Base-by-base conservation (phyloP, 2,329 filamentous ascomycete species). In the Paecilomyces formosus region DNA sequence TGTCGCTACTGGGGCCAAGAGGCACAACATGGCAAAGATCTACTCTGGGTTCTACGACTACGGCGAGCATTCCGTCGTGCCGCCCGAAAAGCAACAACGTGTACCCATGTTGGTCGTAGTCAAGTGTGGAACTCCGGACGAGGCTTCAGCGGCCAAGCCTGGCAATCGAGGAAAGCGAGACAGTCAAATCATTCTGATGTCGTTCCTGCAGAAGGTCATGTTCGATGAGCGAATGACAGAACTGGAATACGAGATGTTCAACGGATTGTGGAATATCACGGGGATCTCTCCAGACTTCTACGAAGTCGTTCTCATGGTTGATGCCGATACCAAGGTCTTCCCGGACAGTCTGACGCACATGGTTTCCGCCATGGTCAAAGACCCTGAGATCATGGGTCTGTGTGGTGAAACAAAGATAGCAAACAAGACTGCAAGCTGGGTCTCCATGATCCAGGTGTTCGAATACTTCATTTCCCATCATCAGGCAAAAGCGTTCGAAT, bases 161-260 rank as follows among this genome's bases (percentile, higher is more conserved):
- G 94, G 94, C 67, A 99, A 99, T 77, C 86, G 94, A 77, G 95
- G 94, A 76, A 99, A 99, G 82, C 90, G 94, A 72, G 94, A 99
- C 82, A 96, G 91, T 79, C 94, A 99, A 75, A 97, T 99, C 70
- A 94, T 99, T 66, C 83, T 99, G 65, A 99, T 99, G 94, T 97
- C 92, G 4, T 99, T 99, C 82, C 79, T 99, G 66, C 94, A 99
- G 73, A 99, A 99, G 79, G 94, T 99, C 71, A 99, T 99, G 94
- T 99, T 99, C 69, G 94, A 99, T 73, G 95, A 99, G 78, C 89
- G 94, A 62, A 99, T 99, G 94, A 99, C 95, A 18, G 93, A 99
- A 75, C 87, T 99, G 56, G 94, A 99, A 74, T 99, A 92, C 70
- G 94, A 99, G 72, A 97, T 99, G 90, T 99, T 99, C 81, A 99